Evolutionary conservation across 2,329 filamentous ascomycete genomes (phyloP).

Genomic region (Pseudogymnoascus sp.): DNA sequence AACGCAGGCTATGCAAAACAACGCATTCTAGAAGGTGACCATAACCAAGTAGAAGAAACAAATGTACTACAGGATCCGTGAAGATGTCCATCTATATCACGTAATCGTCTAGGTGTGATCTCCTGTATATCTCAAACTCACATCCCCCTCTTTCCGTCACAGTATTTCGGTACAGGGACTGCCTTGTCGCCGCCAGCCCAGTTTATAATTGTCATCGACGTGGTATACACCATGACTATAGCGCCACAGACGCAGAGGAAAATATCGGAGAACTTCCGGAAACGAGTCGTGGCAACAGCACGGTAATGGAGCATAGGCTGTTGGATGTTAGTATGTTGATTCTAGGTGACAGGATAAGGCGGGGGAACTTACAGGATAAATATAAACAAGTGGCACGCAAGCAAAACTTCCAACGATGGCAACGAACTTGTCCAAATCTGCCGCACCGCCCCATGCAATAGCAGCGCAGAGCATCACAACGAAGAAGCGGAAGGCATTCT

Average conservation of each 20-base stretch:
- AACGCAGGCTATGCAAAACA: slow-evolving; percentile 9
- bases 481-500: slow-evolving; percentile 93
- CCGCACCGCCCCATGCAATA: slow-evolving; percentile 87
- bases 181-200: slow-evolving; percentile 60
- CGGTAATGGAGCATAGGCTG: slow-evolving; percentile 86
- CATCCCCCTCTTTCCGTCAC: slow-evolving; percentile 35
- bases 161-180: slow-evolving; percentile 52
- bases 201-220: slow-evolving; percentile 73
- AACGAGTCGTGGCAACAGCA: slow-evolving; percentile 61
- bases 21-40: not conserved
- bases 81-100: not conserved
- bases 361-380: slow-evolving; percentile 74
- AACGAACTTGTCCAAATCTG: slow-evolving; percentile 95
- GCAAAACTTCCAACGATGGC: slow-evolving; percentile 94
- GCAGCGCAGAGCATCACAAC: slow-evolving; percentile 78
- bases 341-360: not conserved
- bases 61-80: not conserved
- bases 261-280: slow-evolving; percentile 66
- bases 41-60: not conserved
- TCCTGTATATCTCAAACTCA: not conserved
- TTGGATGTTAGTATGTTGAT: slow-evolving; percentile 11
- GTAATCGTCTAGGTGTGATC: not conserved
- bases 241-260: slow-evolving; percentile 73
- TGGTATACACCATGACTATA: slow-evolving; percentile 87
- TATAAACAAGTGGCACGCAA: slow-evolving; percentile 92